Conservation (phyloP, 345 rosid genomes). For the Mangifera indica region DNA sequence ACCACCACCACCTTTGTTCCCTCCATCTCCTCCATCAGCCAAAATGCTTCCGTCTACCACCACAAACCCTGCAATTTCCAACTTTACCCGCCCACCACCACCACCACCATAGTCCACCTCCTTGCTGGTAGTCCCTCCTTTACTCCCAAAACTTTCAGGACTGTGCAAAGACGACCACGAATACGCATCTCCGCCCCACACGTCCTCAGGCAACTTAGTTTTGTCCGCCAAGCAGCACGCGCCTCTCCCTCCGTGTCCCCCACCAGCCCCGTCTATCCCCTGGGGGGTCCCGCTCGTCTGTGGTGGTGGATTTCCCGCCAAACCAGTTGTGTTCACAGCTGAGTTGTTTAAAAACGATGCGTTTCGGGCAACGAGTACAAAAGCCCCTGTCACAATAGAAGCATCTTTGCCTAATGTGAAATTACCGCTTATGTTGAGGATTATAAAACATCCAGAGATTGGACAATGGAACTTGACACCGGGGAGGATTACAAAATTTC, state of each 20-base stretch:
- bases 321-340: conserved; percentile 71
- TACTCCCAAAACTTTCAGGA: conserved; percentile 87
- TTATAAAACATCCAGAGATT: conserved; percentile 58
- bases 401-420: conserved; percentile 67
- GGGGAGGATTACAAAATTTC: conserved; percentile 67
- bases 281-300: conserved; percentile 97
- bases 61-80: conserved; percentile 45
- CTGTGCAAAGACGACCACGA: conserved; percentile 80
- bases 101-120: conserved; percentile 89
- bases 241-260: conserved; percentile 98
- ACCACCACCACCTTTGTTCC: conserved; percentile 92
- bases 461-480: conserved; percentile 75
- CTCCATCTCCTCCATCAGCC: conserved; percentile 90
- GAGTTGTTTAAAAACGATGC: conserved; percentile 67
- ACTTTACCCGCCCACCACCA: conserved; percentile 81
- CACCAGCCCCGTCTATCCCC: conserved; percentile 87
- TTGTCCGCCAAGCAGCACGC: conserved; percentile 74
- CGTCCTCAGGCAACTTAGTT: conserved; percentile 80
- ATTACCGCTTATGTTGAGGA: conserved; percentile 76
- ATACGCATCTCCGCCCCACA: conserved; percentile 99
- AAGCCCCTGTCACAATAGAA: conserved; percentile 61
- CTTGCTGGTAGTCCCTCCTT: conserved; percentile 81
- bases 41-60: conserved; percentile 65
- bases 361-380: conserved; percentile 64
- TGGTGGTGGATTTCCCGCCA: conserved; percentile 83